Percentiles rank a stretch among this genome's conserved stretches.
These are phyloP conservation scores for Scorias spongiosa DNA, from an alignment of 2,329 filamentous ascomycete species.

Conservation along the genomic window DNA sequence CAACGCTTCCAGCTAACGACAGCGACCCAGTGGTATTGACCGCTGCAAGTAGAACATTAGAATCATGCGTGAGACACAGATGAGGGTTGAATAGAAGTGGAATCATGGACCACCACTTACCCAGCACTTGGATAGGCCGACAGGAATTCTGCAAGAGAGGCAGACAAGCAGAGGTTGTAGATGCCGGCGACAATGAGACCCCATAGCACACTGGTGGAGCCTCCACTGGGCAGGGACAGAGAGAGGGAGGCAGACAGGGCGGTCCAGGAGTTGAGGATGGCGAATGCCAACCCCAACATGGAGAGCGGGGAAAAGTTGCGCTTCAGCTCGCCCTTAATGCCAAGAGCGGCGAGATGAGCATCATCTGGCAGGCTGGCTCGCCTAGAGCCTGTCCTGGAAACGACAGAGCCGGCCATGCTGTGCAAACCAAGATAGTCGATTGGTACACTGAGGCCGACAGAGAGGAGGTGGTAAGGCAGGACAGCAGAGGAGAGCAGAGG, in stretches of 20 bases:
- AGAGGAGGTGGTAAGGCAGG: no score
- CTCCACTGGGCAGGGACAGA: conserved; percentile 50
- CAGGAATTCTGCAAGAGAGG: conserved; percentile 52
- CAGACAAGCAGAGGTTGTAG: conserved; percentile 51
- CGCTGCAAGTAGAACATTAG: conserved; percentile 10
- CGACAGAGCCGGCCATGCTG: not conserved
- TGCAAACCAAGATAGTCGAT: not conserved
- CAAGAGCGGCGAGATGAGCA: conserved; percentile 32
- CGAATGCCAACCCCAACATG: conserved; percentile 43
- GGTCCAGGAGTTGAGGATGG: conserved; percentile 44
- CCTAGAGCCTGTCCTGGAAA: not conserved
- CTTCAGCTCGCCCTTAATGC: conserved; percentile 38
- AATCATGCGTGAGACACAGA: not conserved
- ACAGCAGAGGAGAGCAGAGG: no score
- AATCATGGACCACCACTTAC: not conserved
- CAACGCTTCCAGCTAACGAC: conserved; percentile 41
- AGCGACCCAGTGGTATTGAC: conserved; percentile 57
- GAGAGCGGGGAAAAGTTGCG: conserved; percentile 39
- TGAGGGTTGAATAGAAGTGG: not conserved
- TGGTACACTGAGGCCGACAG: no score
- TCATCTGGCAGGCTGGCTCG: conserved; percentile 21
- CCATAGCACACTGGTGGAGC: conserved; percentile 54
- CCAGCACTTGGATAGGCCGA: conserved; percentile 43
- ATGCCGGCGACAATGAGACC: conserved; percentile 38
- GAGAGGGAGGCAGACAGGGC: conserved; percentile 39